These are phyloP conservation scores for Wolfiporia cocos DNA, from an alignment of 1,284 basidiomycete genomes.

Conservation along the genomic window DNA sequence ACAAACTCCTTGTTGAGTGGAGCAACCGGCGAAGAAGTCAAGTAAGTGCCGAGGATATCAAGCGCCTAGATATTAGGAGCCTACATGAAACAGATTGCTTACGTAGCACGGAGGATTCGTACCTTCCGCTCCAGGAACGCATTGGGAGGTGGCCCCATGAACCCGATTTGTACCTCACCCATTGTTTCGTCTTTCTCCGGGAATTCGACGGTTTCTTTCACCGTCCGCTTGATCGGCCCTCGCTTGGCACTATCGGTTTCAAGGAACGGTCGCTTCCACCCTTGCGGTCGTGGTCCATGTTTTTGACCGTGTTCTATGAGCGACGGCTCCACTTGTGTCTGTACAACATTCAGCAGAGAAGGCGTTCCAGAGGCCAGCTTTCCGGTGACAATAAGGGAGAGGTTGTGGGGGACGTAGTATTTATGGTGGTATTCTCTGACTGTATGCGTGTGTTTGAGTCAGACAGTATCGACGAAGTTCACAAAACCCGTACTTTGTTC, in stretches of 20 bases:
- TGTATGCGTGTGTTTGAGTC: slow-evolving; percentile 24
- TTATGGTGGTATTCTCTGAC: slow-evolving; percentile 87
- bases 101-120: slow-evolving; percentile 4
- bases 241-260: slow-evolving; percentile 78
- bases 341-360: slow-evolving; percentile 71
- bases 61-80: too few species aligned
- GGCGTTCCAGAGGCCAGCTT: slow-evolving; percentile 68
- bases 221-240: slow-evolving; percentile 46
- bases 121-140: slow-evolving; percentile 78
- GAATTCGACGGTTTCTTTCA: slow-evolving; percentile 77
- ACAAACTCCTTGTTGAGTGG: slow-evolving; percentile 92
- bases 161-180: slow-evolving; percentile 82
- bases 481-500: slow-evolving; percentile 68
- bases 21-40: slow-evolving; percentile 86
- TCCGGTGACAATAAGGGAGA: slow-evolving; percentile 79
- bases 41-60: slow-evolving; percentile 82
- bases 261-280: slow-evolving; percentile 93
- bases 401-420: slow-evolving; percentile 95
- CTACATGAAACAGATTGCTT: not conserved
- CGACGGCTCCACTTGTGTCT: slow-evolving; percentile 77
- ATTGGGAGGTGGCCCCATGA: slow-evolving; percentile 73
- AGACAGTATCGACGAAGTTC: not conserved
- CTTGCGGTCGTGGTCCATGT: slow-evolving; percentile 58
- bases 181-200: slow-evolving; percentile 98
- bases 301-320: slow-evolving; percentile 73